A percentile compares a stretch with the other conserved stretches of the same genome.
These are phyloP conservation scores for Pseudogymnoascus sp. DNA, from an alignment of 2,329 filamentous ascomycete genomes.

Conservation along the genomic window DNA sequence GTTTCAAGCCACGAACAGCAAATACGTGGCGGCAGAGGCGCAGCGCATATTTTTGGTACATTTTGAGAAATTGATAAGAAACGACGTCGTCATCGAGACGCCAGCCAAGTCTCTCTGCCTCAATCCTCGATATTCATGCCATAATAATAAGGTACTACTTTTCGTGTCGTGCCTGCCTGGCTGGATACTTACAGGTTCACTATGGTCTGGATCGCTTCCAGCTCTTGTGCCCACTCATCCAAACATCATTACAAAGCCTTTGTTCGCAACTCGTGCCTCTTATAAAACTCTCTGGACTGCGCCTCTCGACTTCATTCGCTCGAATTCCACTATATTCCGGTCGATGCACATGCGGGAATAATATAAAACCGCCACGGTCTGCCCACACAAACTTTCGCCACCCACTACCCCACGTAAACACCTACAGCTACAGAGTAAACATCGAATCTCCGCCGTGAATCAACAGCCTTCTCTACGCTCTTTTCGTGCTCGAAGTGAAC, in stretches of 20 bases:
- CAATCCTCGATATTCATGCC: neutral
- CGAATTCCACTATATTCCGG: neutral
- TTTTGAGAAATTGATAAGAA: neutral
- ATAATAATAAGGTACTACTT: neutral
- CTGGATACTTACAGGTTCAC: neutral
- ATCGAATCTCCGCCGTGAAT: neutral
- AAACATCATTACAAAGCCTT: slow-evolving; percentile 2
- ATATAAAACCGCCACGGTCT: neutral
- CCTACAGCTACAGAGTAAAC: neutral
- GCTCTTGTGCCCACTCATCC: neutral
- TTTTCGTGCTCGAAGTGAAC: neutral
- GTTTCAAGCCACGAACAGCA: neutral
- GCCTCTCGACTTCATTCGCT: too few species aligned
- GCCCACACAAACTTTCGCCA: neutral
- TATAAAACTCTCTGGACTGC: neutral
- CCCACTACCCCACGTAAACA: neutral
- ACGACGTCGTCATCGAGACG: neutral
- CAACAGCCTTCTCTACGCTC: neutral
- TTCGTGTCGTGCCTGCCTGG: neutral
- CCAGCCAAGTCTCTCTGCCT: neutral
- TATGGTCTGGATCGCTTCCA: neutral
- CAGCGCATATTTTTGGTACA: neutral
- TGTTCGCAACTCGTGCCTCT: neutral
- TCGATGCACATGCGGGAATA: neutral
- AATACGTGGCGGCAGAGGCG: neutral